Conservation (phyloP, 495 filamentous ascomycete species). For the Tuber magnatum region DNA sequence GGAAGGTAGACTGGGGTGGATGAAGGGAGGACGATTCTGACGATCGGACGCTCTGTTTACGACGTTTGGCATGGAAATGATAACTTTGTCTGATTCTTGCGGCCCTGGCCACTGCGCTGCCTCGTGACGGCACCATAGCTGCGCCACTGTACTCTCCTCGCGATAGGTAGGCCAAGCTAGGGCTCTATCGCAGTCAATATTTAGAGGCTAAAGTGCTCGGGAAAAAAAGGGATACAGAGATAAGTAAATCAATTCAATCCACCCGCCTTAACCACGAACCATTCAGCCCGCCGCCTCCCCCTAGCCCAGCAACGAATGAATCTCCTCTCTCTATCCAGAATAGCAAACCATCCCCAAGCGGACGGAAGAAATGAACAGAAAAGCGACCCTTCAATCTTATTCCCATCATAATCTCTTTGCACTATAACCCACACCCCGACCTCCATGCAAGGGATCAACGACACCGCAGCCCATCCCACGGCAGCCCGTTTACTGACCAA, state of each 20-base stretch:
- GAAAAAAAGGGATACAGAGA: neutral
- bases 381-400: neutral
- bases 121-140: neutral
- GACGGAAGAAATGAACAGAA: neutral
- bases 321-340: neutral
- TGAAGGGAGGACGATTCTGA: neutral
- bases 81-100: neutral
- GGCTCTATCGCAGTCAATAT: neutral
- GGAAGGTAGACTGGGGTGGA: neutral
- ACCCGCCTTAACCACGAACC: neutral
- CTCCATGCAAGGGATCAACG: neutral
- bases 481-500: too few species aligned
- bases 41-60: neutral
- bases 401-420: neutral
- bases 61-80: neutral
- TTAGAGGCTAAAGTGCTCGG: neutral
- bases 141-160: neutral
- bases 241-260: neutral
- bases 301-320: neutral
- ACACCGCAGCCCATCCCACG: neutral
- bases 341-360: neutral
- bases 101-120: neutral
- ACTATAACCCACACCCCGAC: neutral
- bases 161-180: neutral
- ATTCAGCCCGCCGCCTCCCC: too few species aligned